Evolutionary conservation across 2,329 filamentous ascomycete species (phyloP), one percentile per base, ranked within the genome.

Genomic region (Botrytis cinerea): DNA sequence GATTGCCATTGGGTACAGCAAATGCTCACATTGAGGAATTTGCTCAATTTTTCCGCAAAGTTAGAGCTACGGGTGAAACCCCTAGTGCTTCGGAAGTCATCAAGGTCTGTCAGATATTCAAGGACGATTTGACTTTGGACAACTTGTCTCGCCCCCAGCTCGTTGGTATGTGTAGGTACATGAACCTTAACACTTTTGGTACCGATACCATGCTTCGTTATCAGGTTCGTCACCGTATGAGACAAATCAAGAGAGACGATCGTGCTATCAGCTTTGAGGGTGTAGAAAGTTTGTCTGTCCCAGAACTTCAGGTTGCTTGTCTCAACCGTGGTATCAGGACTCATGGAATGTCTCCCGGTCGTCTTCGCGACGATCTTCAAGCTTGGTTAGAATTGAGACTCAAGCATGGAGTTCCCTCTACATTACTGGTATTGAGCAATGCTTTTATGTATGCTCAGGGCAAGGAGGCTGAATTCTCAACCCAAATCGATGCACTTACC

Each of bases 101-200:
- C 86, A 97, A 96, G 84, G 95, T 99, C 76, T 98, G 96, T 90
- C 97, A 98, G 87, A 92, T 97, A 77, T 99, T 99, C 89, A 97
- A 96, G 83, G 96, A 99, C 81, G 96, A 99, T 82, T 82, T 99
- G 79, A 99, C 96, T 0, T 87, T 99, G 46, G 96, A 99, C 89
- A 99, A 99, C 84, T 85, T 99, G 77, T 98, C 95, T 28, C 89
- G 96, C 76, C 96, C 96, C 25, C 96, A 99, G 84, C 87, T 99
- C 70, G 95, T 99, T 45, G 97, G 93, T 73, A 99, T 98, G 88
- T 98, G 96, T 87, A 92, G 93, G 75, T 99, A 99, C 86, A 95
- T 99, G 91, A 98, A 97, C 84, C 89, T 99, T 73, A 96, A 95
- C 85, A 95, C 94, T 0, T 98, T 98, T 80, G 96, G 96, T 77